Evolutionary conservation across 2,329 filamentous ascomycete genomes (phyloP).

Genomic region (Escovopsis sp.): DNA sequence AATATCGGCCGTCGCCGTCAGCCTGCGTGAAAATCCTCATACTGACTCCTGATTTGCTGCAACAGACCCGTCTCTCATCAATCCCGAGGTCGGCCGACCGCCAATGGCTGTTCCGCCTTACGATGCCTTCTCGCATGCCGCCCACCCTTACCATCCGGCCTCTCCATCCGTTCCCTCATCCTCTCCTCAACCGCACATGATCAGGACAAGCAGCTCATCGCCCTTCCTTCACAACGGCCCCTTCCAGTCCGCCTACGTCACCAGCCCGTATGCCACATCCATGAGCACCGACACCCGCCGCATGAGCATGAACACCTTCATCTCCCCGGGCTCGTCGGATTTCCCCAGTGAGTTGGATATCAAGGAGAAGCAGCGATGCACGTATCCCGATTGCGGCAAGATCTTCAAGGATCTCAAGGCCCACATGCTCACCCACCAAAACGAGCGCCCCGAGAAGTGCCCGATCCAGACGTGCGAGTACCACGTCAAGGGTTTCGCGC

Average conservation of each 20-base stretch:
- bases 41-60: conserved; percentile 21
- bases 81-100: conserved; percentile 36
- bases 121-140: conserved; percentile 33
- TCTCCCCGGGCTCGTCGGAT: conserved; percentile 46
- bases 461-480: conserved; percentile 87
- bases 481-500: conserved; percentile 78
- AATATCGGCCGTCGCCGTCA: neutral
- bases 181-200: conserved; percentile 30
- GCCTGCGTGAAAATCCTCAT: conserved; percentile 8
- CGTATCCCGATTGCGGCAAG: conserved; percentile 70
- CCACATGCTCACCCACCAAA: conserved; percentile 88
- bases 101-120: conserved; percentile 32
- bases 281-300: conserved; percentile 36
- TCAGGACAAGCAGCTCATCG: conserved; percentile 46
- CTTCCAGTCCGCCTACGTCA: conserved; percentile 37
- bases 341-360: conserved; percentile 46
- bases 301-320: conserved; percentile 54
- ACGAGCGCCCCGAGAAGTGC: conserved; percentile 84
- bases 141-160: conserved; percentile 33
- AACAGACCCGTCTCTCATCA: conserved; percentile 42
- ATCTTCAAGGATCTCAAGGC: conserved; percentile 85
- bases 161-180: conserved; percentile 50
- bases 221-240: conserved; percentile 45
- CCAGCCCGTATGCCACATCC: conserved; percentile 38
- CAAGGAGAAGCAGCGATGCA: conserved; percentile 60